These are phyloP conservation scores for Beta corolliflora DNA, from an alignment of 179 eudicot species.

Conservation along the genomic window DNA sequence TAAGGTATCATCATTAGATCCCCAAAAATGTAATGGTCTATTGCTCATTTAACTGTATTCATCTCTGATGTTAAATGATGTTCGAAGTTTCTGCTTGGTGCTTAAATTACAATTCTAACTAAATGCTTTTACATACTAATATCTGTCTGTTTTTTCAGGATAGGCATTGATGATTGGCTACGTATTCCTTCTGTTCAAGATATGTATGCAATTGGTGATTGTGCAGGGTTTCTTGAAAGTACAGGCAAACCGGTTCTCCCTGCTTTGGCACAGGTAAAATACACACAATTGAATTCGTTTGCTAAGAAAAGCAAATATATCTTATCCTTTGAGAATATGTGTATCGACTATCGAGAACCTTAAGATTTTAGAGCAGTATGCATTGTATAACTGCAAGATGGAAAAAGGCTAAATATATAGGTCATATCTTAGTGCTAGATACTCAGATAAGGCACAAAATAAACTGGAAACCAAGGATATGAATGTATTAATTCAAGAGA, in stretches of 20 bases:
- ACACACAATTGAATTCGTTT: not conserved
- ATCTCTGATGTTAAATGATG: not conserved
- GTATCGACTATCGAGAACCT: not conserved
- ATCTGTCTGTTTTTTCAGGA: conserved; percentile 43
- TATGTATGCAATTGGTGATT: conserved; percentile 88
- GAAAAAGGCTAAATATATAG: not conserved
- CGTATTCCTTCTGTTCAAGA: conserved; percentile 81
- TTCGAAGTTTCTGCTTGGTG: not conserved
- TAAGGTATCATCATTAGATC: not conserved
- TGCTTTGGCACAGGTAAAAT: conserved; percentile 88
- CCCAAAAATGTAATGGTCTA: not conserved
- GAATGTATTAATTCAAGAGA: no score
- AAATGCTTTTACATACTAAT: not conserved
- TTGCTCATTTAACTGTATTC: not conserved
- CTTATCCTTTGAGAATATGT: not conserved
- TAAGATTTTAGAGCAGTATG: not conserved
- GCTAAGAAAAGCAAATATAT: not conserved
- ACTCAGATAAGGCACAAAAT: no score
- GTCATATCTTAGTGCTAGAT: not conserved
- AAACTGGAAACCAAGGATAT: no score
- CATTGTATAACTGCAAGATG: not conserved
- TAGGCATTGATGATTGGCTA: conserved; percentile 93
- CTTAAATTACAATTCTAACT: not conserved
- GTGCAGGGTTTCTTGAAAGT: conserved; percentile 90
- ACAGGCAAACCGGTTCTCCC: conserved; percentile 90